phyloP scores from a whole-genome alignment of 208 protist genomes.

The Borovskyia barvae region DNA sequence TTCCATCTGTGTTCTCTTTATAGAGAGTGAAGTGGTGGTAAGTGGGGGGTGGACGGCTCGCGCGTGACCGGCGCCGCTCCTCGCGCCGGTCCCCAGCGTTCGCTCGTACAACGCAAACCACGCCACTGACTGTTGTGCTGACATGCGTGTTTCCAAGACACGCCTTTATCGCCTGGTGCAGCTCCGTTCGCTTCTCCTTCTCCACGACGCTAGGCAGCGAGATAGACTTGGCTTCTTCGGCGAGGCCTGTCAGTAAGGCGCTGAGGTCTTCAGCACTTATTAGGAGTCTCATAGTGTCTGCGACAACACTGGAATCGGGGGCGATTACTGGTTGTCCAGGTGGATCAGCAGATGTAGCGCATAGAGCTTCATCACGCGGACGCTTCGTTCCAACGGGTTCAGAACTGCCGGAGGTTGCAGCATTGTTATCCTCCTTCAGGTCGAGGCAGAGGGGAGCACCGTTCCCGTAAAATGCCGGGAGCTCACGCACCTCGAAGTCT shows the following conservation, averaged over 20 bases:
- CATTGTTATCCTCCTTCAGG: constrained; percentile 2
- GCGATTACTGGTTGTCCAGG: not conserved
- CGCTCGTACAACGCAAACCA: constrained; percentile 53
- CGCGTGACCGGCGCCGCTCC: constrained; percentile 47
- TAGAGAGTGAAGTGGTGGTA: constrained; percentile 93
- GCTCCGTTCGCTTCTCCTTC: constrained; percentile 49
- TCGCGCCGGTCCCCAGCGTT: constrained; percentile 61
- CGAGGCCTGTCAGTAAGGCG: constrained; percentile 33
- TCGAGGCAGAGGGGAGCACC: constrained; percentile 65
- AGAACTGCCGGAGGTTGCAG: not conserved
- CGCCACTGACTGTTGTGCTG: constrained; percentile 62
- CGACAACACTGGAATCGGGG: constrained; percentile 2
- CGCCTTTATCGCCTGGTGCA: constrained; percentile 67
- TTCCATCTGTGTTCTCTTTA: constrained; percentile 94
- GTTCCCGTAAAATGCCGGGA: constrained; percentile 57
- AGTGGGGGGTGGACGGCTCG: constrained; percentile 11
- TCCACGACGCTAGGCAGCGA: constrained; percentile 38
- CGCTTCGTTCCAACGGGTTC: constrained; percentile 4
- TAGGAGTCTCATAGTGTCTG: constrained; percentile 23
- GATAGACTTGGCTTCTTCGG: constrained; percentile 21
- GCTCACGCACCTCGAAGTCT: constrained; percentile 88
- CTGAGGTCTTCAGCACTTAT: constrained; percentile 47
- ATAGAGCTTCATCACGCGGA: too few relatives aligned
- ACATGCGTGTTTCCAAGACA: constrained; percentile 55
- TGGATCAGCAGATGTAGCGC: too few relatives aligned